phyloP scores from a whole-genome alignment of 1,284 basidiomycete species.

The Thelephora terrestris region DNA sequence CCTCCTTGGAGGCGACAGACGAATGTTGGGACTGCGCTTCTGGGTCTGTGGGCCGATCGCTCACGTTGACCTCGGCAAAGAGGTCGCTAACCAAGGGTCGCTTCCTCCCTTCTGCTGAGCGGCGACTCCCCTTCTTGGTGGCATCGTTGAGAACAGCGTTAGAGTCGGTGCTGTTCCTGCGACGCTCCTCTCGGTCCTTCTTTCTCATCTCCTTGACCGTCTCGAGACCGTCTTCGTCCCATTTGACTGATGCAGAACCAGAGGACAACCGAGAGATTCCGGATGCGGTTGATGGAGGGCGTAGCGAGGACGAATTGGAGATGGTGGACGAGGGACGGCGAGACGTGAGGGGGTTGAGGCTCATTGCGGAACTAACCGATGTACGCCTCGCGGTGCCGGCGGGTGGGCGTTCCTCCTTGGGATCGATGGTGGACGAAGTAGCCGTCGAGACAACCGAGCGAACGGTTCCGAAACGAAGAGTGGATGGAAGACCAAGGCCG shows the following conservation, averaged over 20 bases:
- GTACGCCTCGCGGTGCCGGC: constrained; percentile 6
- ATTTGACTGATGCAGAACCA: constrained; percentile 39
- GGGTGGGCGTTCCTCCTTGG: constrained; percentile 6
- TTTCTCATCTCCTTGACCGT: constrained; percentile 41
- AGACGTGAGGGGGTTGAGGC: constrained; percentile 17
- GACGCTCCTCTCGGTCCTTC: constrained; percentile 28
- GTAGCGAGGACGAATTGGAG: constrained; percentile 43
- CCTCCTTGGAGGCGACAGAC: constrained; percentile 1
- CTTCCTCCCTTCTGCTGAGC: constrained; percentile 19
- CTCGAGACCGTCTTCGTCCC: constrained; percentile 56
- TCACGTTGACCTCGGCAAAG: constrained; percentile 21
- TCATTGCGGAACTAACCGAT: constrained; percentile 35
- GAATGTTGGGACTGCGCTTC: constrained; percentile 9
- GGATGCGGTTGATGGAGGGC: constrained; percentile 47
- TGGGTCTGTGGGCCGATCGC: constrained; percentile 8
- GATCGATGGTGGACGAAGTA: constrained; percentile 15
- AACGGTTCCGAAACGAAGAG: constrained; percentile 34
- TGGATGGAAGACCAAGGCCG: constrained; percentile 34
- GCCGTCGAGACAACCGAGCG: constrained; percentile 34
- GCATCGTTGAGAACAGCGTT: constrained; percentile 3
- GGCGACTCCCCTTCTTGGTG: constrained; percentile 15
- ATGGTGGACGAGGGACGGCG: constrained; percentile 35
- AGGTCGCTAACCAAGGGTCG: constrained; percentile 23
- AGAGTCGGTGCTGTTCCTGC: constrained; percentile 8
- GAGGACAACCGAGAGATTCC: constrained; percentile 35